phyloP scores from a whole-genome alignment of 176 grass and related monocot genomes.

The Zoysia japonica region DNA sequence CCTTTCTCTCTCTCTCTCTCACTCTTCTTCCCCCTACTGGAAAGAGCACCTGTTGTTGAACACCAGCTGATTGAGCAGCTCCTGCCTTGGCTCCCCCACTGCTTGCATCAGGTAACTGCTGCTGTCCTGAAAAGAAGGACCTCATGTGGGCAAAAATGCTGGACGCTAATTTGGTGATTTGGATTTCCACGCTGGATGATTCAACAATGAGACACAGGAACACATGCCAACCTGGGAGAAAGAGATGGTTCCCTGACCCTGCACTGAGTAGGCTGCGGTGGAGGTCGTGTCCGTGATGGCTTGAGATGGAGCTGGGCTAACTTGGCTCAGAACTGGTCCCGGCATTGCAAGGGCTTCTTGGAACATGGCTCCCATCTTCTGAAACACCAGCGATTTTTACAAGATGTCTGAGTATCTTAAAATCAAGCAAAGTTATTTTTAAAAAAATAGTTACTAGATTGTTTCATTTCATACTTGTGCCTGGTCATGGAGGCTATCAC shows the following conservation, averaged over 20 bases:
- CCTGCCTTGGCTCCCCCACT: constrained; percentile 69
- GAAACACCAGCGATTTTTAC: constrained; percentile 5
- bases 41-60: constrained; percentile 80
- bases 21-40: constrained; percentile 54
- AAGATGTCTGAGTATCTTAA: constrained; percentile 16
- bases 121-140: constrained; percentile 54
- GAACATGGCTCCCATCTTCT: constrained; percentile 68
- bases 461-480: constrained; percentile 45
- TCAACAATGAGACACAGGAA: constrained; percentile 23
- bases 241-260: constrained; percentile 54
- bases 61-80: constrained; percentile 65
- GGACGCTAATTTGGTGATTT: constrained; percentile 33
- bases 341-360: constrained; percentile 56
- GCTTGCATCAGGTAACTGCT: constrained; percentile 65
- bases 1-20: constrained; percentile 21
- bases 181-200: constrained; percentile 14
- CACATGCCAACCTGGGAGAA: constrained; percentile 52
- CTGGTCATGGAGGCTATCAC: constrained; percentile 46
- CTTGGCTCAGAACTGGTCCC: constrained; percentile 43
- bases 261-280: constrained; percentile 48
- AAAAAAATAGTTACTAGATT: background rate
- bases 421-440: background rate
- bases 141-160: constrained; percentile 39
- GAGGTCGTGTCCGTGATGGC: constrained; percentile 46
- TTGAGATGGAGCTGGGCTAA: constrained; percentile 55